Conservation (phyloP, 768 basidiomycete genomes). For the Kwoniella mangroviensis region DNA sequence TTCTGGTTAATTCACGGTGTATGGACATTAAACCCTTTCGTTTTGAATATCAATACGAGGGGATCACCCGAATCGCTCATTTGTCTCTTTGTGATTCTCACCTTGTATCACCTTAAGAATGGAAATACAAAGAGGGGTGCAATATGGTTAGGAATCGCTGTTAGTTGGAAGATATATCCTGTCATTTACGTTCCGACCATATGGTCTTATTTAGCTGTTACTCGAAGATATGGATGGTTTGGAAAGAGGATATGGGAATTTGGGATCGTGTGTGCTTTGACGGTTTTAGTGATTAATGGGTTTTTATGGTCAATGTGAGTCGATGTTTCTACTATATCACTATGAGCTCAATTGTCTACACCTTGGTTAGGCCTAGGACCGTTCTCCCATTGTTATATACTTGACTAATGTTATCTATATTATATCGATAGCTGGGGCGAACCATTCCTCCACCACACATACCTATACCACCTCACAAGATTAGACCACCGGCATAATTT, state of each 20-base stretch:
- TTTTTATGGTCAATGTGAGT: constrained; percentile 78
- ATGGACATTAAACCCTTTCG: constrained; percentile 91
- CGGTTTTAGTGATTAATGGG: constrained; percentile 68
- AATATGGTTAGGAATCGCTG: constrained; percentile 74
- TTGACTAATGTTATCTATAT: too few relatives aligned
- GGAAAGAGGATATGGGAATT: constrained; percentile 66
- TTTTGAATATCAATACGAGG: constrained; percentile 93
- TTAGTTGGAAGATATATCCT: constrained; percentile 98
- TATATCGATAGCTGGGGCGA: constrained; percentile 77
- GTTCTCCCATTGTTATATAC: too few relatives aligned
- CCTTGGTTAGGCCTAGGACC: too few relatives aligned
- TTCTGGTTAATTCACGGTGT: constrained; percentile 54
- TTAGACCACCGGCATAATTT: constrained; percentile 98
- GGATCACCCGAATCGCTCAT: constrained; percentile 93
- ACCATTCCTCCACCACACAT: constrained; percentile 88
- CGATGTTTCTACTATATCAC: not conserved
- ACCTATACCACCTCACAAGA: constrained; percentile 86
- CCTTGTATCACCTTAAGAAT: constrained; percentile 62
- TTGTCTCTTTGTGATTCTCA: constrained; percentile 75
- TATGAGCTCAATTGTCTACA: not conserved
- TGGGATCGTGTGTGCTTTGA: constrained; percentile 68
- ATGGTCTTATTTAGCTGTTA: constrained; percentile 60
- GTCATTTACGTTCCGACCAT: constrained; percentile 85
- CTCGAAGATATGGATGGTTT: constrained; percentile 43
- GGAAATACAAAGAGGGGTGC: constrained; percentile 68